A percentile compares a stretch with the other conserved stretches of the same genome.
phyloP scores from a whole-genome alignment of 2,329 filamentous ascomycete genomes.

The Rhinocladiella similis region DNA sequence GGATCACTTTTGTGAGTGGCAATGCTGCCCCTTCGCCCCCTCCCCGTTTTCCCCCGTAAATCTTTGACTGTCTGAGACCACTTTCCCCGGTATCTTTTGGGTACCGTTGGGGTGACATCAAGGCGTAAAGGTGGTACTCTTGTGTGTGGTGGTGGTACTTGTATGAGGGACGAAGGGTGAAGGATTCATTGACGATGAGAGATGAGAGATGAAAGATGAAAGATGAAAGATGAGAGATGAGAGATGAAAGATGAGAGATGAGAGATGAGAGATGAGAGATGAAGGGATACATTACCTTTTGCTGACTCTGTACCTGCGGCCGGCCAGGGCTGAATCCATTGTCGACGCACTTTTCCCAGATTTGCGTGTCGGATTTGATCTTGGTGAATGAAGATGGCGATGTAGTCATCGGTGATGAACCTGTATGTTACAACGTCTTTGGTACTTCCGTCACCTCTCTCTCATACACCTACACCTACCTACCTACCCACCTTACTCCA shows the following conservation, averaged over 20 bases:
- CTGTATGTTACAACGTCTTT: background rate
- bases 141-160: no score
- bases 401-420: conserved; percentile 42
- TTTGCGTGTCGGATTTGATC: conserved; percentile 44
- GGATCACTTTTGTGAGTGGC: conserved; percentile 40
- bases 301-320: background rate
- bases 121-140: no score
- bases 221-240: no score
- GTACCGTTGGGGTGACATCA: no score
- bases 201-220: no score
- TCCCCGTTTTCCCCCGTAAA: background rate
- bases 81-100: no score
- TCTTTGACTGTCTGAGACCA: no score
- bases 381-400: conserved; percentile 45
- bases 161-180: no score
- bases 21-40: background rate
- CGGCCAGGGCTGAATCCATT: conserved; percentile 43
- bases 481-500: background rate
- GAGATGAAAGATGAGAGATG: no score
- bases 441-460: background rate
- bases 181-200: no score
- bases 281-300: background rate
- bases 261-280: no score
- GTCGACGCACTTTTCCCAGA: conserved; percentile 46
- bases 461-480: background rate